Evolutionary conservation across 805 yeast species (phyloP), one percentile per base, ranked within the genome.

Genomic region (Metschnikowia kofuensis): DNA sequence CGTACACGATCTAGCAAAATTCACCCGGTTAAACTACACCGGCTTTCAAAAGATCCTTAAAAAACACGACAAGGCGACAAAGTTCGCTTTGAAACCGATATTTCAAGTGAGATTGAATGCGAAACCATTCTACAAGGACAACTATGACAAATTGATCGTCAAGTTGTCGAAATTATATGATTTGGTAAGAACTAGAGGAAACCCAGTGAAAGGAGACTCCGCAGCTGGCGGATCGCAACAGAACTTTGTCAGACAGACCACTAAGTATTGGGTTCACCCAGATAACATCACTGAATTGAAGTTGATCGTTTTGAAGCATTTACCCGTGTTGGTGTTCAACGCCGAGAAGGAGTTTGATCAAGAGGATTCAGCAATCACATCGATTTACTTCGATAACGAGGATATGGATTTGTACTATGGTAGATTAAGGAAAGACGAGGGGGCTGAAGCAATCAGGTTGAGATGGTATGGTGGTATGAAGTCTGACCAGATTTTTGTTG

Each of bases 391-490:
- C 62, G 99, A 94, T 69, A 89, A 94, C 67, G 79, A 83, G 57
- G 83, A 85, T 55, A 79, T 94, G 78, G 97, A 94, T 60, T 76
- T 94, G 49, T 94, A 94, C 70, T 87, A 89, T 58, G 99, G 99
- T 34, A 83, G 99, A 69, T 78, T 94, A 61, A 83, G 94, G 66
- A 94, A 94, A 70, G 94, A 89, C 61, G 99, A 94, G 75, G 99
- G 99, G 67, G 99, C 99, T 6, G 99, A 94, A 70, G 98, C 98
- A 21, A 90, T 92, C 56, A 85, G 99, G 72, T 77, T 94, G 64
- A 85, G 99, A 75, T 94, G 99, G 99, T 94, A 94, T 67, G 99
- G 99, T 65, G 97, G 97, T 48, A 94, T 94, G 99, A 77, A 79
- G 47, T 79, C 91, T 1, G 97, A 92, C 58, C 88, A 87, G 38